A percentile compares a stretch with the other conserved stretches of the same genome.
These are phyloP conservation scores for Podospora tetraspora DNA, from an alignment of 495 filamentous ascomycete genomes.

Conservation along the genomic window DNA sequence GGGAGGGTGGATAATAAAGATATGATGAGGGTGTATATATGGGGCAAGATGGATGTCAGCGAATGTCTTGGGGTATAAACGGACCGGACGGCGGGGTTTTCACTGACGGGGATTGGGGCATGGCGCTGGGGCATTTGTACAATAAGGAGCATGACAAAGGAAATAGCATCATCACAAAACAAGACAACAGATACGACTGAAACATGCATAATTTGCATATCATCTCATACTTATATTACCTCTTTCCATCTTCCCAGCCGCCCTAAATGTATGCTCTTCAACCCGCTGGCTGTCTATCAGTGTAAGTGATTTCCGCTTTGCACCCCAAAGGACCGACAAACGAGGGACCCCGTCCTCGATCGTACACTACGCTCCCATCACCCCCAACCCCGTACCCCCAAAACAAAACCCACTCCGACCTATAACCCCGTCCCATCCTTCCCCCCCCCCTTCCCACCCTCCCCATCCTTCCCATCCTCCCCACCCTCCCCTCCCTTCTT, in stretches of 20 bases:
- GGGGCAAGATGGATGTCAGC: neutral
- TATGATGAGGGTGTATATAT: neutral
- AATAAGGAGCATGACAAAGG: neutral
- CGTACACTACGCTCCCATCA: neutral
- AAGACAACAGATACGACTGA: neutral
- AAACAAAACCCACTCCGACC: neutral
- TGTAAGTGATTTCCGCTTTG: neutral
- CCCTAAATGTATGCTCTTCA: neutral
- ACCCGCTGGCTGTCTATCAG: neutral
- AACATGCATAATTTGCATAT: neutral
- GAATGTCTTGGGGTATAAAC: neutral
- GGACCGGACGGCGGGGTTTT: neutral
- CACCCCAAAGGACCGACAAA: neutral
- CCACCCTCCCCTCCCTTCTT: neutral
- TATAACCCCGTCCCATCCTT: slow-evolving; percentile 19
- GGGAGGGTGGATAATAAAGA: neutral
- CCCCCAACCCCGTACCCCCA: neutral
- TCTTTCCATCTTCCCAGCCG: neutral
- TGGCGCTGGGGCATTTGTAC: neutral
- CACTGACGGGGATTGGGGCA: neutral
- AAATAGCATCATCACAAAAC: neutral
- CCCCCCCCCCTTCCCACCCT: slow-evolving; percentile 5
- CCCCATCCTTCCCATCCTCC: slow-evolving; percentile 16
- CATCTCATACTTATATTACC: neutral
- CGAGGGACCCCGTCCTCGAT: neutral